Evolutionary conservation across 2,329 filamentous ascomycete species (phyloP).

Genomic region (Tolypocladium cylindrosporum): DNA sequence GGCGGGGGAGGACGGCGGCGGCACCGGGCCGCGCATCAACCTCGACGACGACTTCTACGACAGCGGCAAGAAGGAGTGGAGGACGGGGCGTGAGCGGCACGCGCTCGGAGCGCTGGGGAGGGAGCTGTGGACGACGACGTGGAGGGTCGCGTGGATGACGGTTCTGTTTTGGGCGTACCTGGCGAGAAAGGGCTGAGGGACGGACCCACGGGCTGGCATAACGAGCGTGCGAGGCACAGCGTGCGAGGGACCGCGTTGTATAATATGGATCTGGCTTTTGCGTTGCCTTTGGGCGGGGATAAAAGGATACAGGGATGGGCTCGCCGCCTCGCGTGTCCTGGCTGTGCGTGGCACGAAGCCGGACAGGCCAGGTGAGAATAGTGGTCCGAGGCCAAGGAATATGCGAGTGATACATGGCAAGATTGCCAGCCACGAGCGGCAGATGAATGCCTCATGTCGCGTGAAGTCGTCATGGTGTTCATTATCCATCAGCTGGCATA

Average conservation of each 20-base stretch:
- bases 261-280: background rate
- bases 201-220: background rate
- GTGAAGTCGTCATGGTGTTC: background rate
- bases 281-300: background rate
- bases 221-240: background rate
- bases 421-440: background rate
- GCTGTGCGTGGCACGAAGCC: background rate
- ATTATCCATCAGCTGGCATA: background rate
- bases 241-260: background rate
- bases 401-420: background rate
- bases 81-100: conserved; percentile 15
- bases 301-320: background rate
- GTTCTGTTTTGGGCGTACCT: conserved; percentile 57
- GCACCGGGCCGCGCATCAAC: conserved; percentile 38
- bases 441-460: background rate
- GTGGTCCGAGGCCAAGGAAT: background rate
- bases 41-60: conserved; percentile 40
- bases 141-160: conserved; percentile 54
- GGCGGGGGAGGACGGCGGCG: conserved; percentile 25
- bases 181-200: conserved; percentile 45
- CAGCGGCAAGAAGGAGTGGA: conserved; percentile 23
- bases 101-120: conserved; percentile 36
- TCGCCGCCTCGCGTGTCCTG: background rate
- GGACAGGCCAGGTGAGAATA: background rate
- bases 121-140: conserved; percentile 53